Conservation (phyloP, 108 stramenopile species). For the Skeletonema tropicum region DNA sequence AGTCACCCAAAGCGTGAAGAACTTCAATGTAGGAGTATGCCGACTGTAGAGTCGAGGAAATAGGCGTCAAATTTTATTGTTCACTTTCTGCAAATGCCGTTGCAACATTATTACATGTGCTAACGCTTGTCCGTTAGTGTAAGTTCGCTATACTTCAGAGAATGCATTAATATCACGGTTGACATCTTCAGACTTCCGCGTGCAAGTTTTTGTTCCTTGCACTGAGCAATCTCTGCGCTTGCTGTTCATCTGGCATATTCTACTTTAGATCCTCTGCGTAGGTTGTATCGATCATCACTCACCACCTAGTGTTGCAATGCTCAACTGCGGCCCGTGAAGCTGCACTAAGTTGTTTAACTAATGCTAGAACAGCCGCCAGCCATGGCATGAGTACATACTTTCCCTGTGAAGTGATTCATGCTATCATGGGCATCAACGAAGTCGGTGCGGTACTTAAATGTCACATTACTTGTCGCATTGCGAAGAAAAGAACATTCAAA, state of each 20-base stretch:
- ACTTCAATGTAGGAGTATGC: slow-evolving; percentile 73
- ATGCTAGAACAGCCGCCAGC: neutral
- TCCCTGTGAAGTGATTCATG: neutral
- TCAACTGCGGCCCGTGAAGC: neutral
- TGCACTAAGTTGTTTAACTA: slow-evolving; percentile 3
- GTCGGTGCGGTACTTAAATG: too few species aligned
- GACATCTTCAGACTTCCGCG: slow-evolving; percentile 4
- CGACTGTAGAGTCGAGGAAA: slow-evolving; percentile 74
- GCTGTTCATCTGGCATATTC: slow-evolving; percentile 6
- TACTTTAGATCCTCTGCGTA: slow-evolving; percentile 4
- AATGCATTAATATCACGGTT: slow-evolving; percentile 1
- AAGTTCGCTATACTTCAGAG: neutral
- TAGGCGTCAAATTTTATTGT: slow-evolving; percentile 70
- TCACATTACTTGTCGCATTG: too few species aligned
- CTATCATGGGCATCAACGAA: too few species aligned
- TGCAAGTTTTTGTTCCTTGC: slow-evolving; percentile 1
- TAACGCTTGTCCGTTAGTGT: neutral
- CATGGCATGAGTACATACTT: slow-evolving; percentile 9
- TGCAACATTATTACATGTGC: neutral
- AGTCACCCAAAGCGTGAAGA: slow-evolving; percentile 61
- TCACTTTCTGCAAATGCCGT: slow-evolving; percentile 36
- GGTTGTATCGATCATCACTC: slow-evolving; percentile 7
- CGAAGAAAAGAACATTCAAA: too few species aligned
- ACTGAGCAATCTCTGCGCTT: slow-evolving; percentile 7
- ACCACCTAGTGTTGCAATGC: slow-evolving; percentile 10